Evolutionary conservation across 179 eudicot species (phyloP), one percentile per base, ranked within the genome.

Genomic region (Silene noctiflora): DNA sequence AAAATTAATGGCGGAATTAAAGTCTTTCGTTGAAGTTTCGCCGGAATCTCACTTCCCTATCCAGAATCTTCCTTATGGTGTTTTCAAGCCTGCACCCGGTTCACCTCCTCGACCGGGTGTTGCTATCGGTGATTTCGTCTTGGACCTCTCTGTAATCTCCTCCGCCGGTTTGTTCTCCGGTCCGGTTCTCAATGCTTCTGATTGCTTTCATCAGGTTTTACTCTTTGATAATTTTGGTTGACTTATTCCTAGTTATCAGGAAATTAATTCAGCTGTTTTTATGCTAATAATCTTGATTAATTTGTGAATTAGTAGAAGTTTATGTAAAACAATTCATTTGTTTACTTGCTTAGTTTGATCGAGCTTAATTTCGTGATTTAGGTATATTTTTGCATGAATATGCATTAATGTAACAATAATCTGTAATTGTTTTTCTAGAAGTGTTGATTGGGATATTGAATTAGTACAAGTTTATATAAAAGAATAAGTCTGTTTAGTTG

Each of bases 41-140:
- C 84, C 95, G 59, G 93, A 91, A 21, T 93, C 98, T 55, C 92
- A 93, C 83, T 95, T 95, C 83, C 91, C 99, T 6, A 82, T 95
- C 51, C 86, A 95, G 83, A 95, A 95, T 81, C 95, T 95, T 60
- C 99, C 99, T 0, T 95, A 86, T 80, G 99, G 99, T 0, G 89
- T 95, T 19, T 95, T 95, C 86, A 86, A 79, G 77, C 86, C 91
- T 39, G 77, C 74, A 53, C 53, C 90, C 20, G 80, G 51, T 81
- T 84, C 90, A 0, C 75, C 71, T 19, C 87, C 99, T 29, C 78
- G 95, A 56, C 97, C 95, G 1, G 98, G 88, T 20, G 99, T 95
- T 24, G 99, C 99, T 1, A 95, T 95, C 68, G 99, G 97, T 1
- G 95, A 88, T 25, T 88, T 80, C 75, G 98, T 95, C 4, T 78